Percentiles rank a stretch among this genome's conserved stretches.
Evolutionary conservation across 2,329 filamentous ascomycete species (phyloP).

Genomic region (Curvularia eragrostidis): DNA sequence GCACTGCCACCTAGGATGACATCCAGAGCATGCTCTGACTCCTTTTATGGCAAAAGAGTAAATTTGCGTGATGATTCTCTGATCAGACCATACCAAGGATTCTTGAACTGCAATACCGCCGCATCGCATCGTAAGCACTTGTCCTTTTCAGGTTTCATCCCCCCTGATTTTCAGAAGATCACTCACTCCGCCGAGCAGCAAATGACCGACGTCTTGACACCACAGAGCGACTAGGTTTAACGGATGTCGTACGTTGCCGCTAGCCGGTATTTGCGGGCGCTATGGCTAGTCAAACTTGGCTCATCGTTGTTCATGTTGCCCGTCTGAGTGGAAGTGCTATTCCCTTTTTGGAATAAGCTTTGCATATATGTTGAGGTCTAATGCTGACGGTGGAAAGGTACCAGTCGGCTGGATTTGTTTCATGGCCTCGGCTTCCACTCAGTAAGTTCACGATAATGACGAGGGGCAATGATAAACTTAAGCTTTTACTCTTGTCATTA

Average conservation of each 20-base stretch:
- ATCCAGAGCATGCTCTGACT: not conserved
- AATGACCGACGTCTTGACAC: not conserved
- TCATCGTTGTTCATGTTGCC: not conserved
- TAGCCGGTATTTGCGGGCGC: conserved; percentile 3
- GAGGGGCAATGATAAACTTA: not conserved
- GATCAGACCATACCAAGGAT: not conserved
- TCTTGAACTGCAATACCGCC: not conserved
- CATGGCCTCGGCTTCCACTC: not conserved
- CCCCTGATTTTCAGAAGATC: not conserved
- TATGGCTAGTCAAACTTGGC: conserved; percentile 12
- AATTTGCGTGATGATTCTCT: not conserved
- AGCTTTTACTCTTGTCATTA: not conserved
- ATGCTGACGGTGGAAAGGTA: not conserved
- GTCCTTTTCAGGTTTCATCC: not conserved
- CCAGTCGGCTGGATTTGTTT: not conserved
- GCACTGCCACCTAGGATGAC: not conserved
- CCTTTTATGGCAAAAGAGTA: not conserved
- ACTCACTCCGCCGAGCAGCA: not conserved
- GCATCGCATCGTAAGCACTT: not conserved
- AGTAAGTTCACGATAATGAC: not conserved
- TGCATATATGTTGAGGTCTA: not conserved
- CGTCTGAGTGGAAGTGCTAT: not conserved
- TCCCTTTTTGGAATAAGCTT: not conserved
- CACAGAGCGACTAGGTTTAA: not conserved
- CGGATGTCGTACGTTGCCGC: conserved; percentile 2